These are phyloP conservation scores for Leccinum incarnatum DNA, from an alignment of 768 basidiomycete species.

Conservation along the genomic window DNA sequence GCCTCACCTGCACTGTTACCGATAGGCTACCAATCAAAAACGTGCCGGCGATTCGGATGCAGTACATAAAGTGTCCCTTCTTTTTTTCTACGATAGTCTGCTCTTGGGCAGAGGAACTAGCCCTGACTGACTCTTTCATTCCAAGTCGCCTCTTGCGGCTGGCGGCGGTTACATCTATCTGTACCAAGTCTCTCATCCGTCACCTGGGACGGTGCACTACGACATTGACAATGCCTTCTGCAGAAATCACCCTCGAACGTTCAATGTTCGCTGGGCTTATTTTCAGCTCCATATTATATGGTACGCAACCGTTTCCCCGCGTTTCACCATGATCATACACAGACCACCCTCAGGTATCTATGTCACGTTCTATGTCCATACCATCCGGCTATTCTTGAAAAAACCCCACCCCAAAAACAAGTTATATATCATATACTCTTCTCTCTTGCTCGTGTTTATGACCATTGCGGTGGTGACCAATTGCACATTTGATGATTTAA, in stretches of 20 bases:
- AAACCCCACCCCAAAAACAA: neutral
- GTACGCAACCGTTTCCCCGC: neutral
- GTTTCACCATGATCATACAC: neutral
- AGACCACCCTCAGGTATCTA: neutral
- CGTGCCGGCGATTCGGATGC: neutral
- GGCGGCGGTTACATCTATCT: neutral
- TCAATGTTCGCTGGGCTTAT: neutral
- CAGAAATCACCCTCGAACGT: neutral
- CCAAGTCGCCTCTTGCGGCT: neutral
- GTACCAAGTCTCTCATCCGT: neutral
- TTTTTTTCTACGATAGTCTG: neutral
- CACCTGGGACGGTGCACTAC: neutral
- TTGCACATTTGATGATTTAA: neutral
- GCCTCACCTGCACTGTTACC: no score
- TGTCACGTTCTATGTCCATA: neutral
- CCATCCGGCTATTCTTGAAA: neutral
- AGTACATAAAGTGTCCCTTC: neutral
- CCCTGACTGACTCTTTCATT: neutral
- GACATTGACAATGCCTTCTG: neutral
- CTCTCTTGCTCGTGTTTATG: neutral
- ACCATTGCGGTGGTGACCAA: neutral
- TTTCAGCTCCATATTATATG: neutral
- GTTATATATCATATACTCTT: neutral
- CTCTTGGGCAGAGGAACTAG: neutral
- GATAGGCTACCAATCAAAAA: neutral